phyloP scores from a whole-genome alignment of 2,329 filamentous ascomycete genomes.

The Botrytis byssoidea region DNA sequence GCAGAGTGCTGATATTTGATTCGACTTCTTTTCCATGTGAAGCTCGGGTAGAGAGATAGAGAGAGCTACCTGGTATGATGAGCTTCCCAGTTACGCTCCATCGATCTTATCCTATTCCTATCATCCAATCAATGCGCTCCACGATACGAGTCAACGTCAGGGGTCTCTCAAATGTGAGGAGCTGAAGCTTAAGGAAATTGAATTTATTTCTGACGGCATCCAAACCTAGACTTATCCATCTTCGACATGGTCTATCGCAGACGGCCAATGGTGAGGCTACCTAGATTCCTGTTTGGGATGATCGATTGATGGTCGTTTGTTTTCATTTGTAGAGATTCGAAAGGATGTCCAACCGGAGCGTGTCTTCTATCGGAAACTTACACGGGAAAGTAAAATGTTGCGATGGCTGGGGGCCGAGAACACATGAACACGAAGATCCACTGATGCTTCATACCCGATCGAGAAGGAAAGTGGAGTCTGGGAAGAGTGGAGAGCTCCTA shows the following conservation, averaged over 20 bases:
- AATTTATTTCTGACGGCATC: not conserved
- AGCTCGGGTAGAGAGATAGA: not conserved
- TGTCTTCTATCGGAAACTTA: not conserved
- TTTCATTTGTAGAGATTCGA: not conserved
- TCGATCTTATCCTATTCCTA: not conserved
- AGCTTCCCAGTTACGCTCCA: not conserved
- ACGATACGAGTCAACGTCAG: slow-evolving; percentile 12
- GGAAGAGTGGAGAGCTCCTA: not conserved
- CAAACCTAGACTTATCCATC: not conserved
- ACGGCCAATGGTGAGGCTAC: not conserved
- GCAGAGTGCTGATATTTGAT: not conserved
- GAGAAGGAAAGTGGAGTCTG: not conserved
- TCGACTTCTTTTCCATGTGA: slow-evolving; percentile 4
- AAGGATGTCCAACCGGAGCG: not conserved
- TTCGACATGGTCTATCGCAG: not conserved
- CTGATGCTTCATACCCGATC: not conserved
- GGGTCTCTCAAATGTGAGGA: slow-evolving; percentile 2
- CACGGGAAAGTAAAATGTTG: not conserved
- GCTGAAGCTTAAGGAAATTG: slow-evolving; percentile 8
- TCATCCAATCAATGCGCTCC: slow-evolving; percentile 2
- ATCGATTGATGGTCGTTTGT: not conserved
- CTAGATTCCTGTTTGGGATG: not conserved
- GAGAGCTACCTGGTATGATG: not conserved
- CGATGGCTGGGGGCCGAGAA: slow-evolving; percentile 13
- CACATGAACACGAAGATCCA: slow-evolving; percentile 15